Percentiles rank a stretch among this genome's conserved stretches.
These are phyloP conservation scores for Paraphaeosphaeria minitans DNA, from an alignment of 2,329 filamentous ascomycete genomes.

Conservation along the genomic window DNA sequence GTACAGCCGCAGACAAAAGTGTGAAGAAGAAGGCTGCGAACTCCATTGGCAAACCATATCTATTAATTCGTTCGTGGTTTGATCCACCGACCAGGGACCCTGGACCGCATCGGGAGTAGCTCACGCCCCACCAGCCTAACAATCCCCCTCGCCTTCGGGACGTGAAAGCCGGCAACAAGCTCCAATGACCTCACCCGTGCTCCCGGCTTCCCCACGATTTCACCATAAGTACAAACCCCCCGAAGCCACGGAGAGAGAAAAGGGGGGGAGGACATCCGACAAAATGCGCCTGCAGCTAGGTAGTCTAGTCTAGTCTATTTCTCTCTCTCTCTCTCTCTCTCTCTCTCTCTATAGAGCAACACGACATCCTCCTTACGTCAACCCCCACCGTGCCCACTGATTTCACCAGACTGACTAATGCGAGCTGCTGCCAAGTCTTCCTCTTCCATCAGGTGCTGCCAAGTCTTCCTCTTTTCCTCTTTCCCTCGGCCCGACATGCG, in stretches of 20 bases:
- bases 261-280: too few relatives aligned
- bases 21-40: neutral
- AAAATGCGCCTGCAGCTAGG: too few relatives aligned
- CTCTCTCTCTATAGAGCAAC: too few relatives aligned
- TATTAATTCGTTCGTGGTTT: conserved; percentile 1
- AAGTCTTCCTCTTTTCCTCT: neutral
- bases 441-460: neutral
- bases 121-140: neutral
- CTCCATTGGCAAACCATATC: neutral
- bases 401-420: neutral
- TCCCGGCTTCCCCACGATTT: too few relatives aligned
- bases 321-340: too few relatives aligned
- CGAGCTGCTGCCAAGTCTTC: neutral
- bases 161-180: too few relatives aligned
- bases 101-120: neutral
- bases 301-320: too few relatives aligned
- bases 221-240: too few relatives aligned
- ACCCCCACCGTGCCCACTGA: neutral
- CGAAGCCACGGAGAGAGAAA: too few relatives aligned
- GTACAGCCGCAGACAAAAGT: neutral
- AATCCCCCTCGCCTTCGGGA: neutral
- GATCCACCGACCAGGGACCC: conserved; percentile 7
- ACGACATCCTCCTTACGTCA: too few relatives aligned
- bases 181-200: too few relatives aligned
- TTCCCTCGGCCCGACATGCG: conserved; percentile 17